These are phyloP conservation scores for Aureobasidium musti DNA, from an alignment of 2,329 filamentous ascomycete genomes.

Conservation along the genomic window DNA sequence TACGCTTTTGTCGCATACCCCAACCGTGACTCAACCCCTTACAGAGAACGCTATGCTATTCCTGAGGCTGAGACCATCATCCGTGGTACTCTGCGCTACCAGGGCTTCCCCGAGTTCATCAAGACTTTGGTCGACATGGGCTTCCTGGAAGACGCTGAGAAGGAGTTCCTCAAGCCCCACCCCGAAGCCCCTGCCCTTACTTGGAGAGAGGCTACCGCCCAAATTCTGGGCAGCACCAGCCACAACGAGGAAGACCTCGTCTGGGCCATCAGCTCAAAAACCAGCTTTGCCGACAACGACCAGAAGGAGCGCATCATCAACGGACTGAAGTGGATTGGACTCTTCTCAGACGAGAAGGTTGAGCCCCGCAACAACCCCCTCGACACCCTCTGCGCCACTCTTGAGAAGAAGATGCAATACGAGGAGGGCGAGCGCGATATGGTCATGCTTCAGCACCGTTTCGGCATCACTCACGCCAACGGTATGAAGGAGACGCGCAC, in stretches of 20 bases:
- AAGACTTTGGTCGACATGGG: constrained; percentile 84
- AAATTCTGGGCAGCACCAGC: constrained; percentile 70
- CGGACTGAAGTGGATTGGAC: constrained; percentile 71
- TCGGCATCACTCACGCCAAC: constrained; percentile 80
- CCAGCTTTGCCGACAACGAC: constrained; percentile 67
- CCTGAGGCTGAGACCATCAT: constrained; percentile 88
- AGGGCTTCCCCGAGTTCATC: constrained; percentile 89
- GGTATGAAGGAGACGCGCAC: constrained; percentile 75
- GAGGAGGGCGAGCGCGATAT: constrained; percentile 80
- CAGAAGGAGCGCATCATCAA: constrained; percentile 69
- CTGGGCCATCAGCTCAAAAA: constrained; percentile 72
- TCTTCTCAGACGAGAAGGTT: constrained; percentile 69
- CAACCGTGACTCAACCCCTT: constrained; percentile 86
- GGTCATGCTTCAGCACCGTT: constrained; percentile 77
- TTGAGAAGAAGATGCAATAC: constrained; percentile 92
- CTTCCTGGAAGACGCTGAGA: constrained; percentile 74
- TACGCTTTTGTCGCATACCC: constrained; percentile 90
- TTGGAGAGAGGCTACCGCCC: constrained; percentile 84
- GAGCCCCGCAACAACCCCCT: constrained; percentile 75
- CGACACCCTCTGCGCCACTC: constrained; percentile 84
- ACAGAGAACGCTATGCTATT: constrained; percentile 86
- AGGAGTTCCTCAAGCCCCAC: constrained; percentile 65
- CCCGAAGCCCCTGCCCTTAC: constrained; percentile 47
- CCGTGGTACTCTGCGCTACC: constrained; percentile 80
- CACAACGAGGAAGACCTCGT: constrained; percentile 64